Base-by-base conservation (phyloP, 2,329 filamentous ascomycete genomes). In the Pseudogymnoascus sp. region DNA sequence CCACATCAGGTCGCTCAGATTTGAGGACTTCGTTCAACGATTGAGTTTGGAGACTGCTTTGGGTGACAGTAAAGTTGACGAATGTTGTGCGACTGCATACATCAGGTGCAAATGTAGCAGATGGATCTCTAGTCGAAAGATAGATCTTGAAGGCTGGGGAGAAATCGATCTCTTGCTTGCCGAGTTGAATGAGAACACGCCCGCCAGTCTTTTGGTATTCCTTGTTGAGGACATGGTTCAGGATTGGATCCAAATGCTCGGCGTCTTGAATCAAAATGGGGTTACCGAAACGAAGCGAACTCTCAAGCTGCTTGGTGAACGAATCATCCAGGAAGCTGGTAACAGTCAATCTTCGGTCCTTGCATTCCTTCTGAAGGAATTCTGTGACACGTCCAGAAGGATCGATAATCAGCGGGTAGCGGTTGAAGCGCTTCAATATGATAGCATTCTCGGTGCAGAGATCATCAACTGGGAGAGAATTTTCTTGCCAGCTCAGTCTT, bases 401-500 rank as follows among this genome's bases (percentile, higher is more conserved):
- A 75, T 99, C 94, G 73, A 99, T 96, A 75, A 99, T 97, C 64
- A 99, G 84, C 48, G 95, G 94, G 74, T 99, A 99, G 66, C 94
- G 86, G 79, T 99, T 99, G 86, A 97, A 99, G 63, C 94, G 88
- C 80, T 97, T 92, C 65, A 99, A 84, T 68, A 99, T 89, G 71
- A 99, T 97, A 48, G 95, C 94, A 71, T 99, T 99, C 76, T 99
- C 94, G 0, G 94, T 99, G 81, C 94, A 99, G 41, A 99, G 84
- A 72, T 99, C 94, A 73, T 99, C 94, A 4, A 97, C 93, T 2
- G 95, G 94, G 59, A 99, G 79, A 13, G 88, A 88, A 73, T 99
- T 91, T 70, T 92, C 89, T 78, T 99, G 95, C 94, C 94, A 99
- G 66, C 89, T 85, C 35, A 99, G 82, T 66, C 94, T 86, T 78